Base-by-base conservation (phyloP, 139 green algal genomes). In the Gonium pectorale region DNA sequence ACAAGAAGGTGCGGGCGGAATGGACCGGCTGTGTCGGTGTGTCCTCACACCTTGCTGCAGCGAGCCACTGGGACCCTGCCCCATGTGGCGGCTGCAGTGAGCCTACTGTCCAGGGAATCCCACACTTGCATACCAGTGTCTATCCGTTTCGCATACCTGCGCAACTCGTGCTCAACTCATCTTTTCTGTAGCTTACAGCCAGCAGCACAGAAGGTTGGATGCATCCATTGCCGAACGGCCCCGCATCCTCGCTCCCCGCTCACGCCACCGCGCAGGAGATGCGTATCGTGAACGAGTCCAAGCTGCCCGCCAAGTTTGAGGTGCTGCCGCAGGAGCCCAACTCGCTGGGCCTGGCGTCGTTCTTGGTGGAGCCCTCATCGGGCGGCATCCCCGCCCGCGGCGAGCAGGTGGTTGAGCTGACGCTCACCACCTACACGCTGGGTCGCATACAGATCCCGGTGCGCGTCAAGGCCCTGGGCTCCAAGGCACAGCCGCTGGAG, bases 251-350 rank as follows among this genome's bases (percentile, higher is more conserved):
- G n/a, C n/a, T n/a, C n/a, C n/a, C n/a, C n/a, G n/a, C n/a, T n/a
- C n/a, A n/a, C n/a, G n/a, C n/a, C n/a, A 15, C 54, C 8, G 29
- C 38, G 40, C 41, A 86, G 62, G 56, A 84, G 56, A 60, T 86
- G 70, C 79, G 86, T 79, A 78, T 94, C 59, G 87, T 62, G 21
- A 97, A 97, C 71, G 80, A 92, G 35, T 93, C 90, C 69, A 94
- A 95, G 86, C 91, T 97, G 40, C 94, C 94, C 9, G 93, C 92
- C 62, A 95, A 95, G 83, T 96, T 95, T 88, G 90, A 95, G 80
- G 86, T 96, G 29, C 41, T 93, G 67, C 86, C 81, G 5, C 93
- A 96, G 89, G 93, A 96, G 59, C 46, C 81, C 19, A 77, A 89
- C 56, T 94, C 88, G 74, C 72, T 91, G 69, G 82, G 79, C 6